A percentile compares a stretch with the other conserved stretches of the same genome.
These are phyloP conservation scores for Delphinella strobiligena DNA, from an alignment of 2,329 filamentous ascomycete species.

Conservation along the genomic window DNA sequence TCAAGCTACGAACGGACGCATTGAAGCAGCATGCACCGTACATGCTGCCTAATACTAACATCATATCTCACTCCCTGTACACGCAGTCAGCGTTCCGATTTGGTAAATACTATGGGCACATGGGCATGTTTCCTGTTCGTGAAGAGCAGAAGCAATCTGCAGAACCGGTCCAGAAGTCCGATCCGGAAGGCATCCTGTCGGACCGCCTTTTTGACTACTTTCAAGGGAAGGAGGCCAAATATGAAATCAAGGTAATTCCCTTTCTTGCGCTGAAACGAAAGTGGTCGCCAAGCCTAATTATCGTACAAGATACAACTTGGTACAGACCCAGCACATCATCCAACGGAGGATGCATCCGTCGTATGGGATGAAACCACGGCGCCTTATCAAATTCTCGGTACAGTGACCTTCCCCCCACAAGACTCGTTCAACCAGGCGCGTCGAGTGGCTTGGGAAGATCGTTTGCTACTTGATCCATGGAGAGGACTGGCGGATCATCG, in stretches of 20 bases:
- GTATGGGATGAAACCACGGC: constrained; percentile 21
- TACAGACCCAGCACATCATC: constrained; percentile 17
- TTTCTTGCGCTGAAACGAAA: background rate
- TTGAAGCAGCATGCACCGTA: constrained; percentile 19
- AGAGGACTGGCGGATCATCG: constrained; percentile 17
- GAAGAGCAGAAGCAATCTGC: constrained; percentile 12
- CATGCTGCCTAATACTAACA: constrained; percentile 23
- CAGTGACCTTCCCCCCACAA: constrained; percentile 17
- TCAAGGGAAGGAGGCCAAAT: constrained; percentile 15
- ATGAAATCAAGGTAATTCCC: constrained; percentile 16
- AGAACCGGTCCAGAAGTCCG: constrained; percentile 14
- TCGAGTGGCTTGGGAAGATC: constrained; percentile 20
- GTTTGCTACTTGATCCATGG: constrained; percentile 19
- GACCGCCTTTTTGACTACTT: constrained; percentile 19
- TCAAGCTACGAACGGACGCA: constrained; percentile 19
- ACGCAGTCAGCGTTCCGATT: constrained; percentile 21
- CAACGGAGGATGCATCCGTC: constrained; percentile 19
- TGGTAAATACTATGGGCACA: constrained; percentile 19
- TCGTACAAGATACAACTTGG: constrained; percentile 19
- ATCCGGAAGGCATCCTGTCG: constrained; percentile 15
- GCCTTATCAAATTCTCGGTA: constrained; percentile 20
- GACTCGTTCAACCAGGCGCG: constrained; percentile 15
- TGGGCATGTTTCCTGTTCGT: constrained; percentile 17
- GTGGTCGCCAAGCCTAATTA: too few species aligned
- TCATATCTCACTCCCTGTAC: constrained; percentile 23